Evolutionary conservation across 2,329 filamentous ascomycete genomes (phyloP).

Genomic region (Capronia coronata): DNA sequence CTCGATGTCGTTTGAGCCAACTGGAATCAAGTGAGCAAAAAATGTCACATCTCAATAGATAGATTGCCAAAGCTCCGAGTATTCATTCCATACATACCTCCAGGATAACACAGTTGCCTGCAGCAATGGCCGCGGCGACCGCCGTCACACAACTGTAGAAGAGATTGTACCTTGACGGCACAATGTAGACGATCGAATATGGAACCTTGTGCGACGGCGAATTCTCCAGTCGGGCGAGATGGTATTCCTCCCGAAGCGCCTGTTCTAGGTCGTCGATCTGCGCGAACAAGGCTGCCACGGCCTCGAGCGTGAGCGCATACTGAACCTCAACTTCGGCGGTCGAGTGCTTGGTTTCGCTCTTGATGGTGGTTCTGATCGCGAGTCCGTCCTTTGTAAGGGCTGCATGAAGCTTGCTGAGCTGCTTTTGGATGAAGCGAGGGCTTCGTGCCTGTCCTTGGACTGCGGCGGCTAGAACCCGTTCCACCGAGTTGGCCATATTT

Average conservation of each 20-base stretch:
- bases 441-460: constrained; percentile 38
- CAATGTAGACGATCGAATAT: constrained; percentile 30
- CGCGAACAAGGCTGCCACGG: too few relatives aligned
- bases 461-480: constrained; percentile 33
- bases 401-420: constrained; percentile 36
- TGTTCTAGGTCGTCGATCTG: too few relatives aligned
- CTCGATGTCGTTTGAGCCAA: too few relatives aligned
- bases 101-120: constrained; percentile 35
- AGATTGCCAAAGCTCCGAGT: too few relatives aligned
- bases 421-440: constrained; percentile 36
- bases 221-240: too few relatives aligned
- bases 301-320: too few relatives aligned
- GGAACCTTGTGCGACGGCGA: too few relatives aligned
- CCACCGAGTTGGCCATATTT: constrained; percentile 30
- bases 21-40: too few relatives aligned
- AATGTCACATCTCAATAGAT: too few relatives aligned
- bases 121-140: constrained; percentile 34
- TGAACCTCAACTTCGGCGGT: too few relatives aligned
- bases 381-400: constrained; percentile 30
- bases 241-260: too few relatives aligned
- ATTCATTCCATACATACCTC: constrained; percentile 30
- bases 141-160: constrained; percentile 34
- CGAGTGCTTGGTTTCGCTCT: constrained; percentile 30
- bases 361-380: constrained; percentile 32
- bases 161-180: constrained; percentile 31